Evolutionary conservation across 1,139 yeast genomes (phyloP).

Genomic region (Lodderomyces beijingensis): DNA sequence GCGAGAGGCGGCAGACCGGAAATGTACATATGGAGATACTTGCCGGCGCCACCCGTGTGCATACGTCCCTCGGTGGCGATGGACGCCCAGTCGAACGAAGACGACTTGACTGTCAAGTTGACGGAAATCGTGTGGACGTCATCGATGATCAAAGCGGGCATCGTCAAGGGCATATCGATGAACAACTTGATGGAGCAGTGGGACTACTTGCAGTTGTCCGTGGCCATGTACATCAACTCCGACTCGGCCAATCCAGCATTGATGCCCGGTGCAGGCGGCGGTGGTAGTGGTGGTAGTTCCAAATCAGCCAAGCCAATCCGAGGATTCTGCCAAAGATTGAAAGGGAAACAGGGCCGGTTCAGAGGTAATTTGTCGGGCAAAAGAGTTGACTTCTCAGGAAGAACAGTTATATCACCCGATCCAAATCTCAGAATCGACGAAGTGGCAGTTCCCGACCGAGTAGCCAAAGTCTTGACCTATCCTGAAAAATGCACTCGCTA

Average conservation of each 20-base stretch:
- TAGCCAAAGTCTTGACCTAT: slow-evolving; percentile 91
- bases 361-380: slow-evolving; percentile 97
- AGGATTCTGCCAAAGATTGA: slow-evolving; percentile 94
- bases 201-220: slow-evolving; percentile 93
- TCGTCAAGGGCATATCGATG: slow-evolving; percentile 90
- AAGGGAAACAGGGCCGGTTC: slow-evolving; percentile 98
- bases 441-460: slow-evolving; percentile 97
- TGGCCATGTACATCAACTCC: slow-evolving; percentile 96
- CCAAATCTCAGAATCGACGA: slow-evolving; percentile 93
- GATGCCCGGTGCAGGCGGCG: slow-evolving; percentile 55
- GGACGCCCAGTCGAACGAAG: slow-evolving; percentile 95
- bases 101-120: slow-evolving; percentile 90
- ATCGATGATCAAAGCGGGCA: slow-evolving; percentile 86
- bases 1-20: slow-evolving; percentile 91
- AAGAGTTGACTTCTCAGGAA: slow-evolving; percentile 96
- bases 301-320: slow-evolving; percentile 77
- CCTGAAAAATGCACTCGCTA: slow-evolving; percentile 94
- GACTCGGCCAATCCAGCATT: slow-evolving; percentile 87
- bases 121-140: slow-evolving; percentile 98
- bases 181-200: slow-evolving; percentile 96
- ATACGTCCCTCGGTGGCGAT: slow-evolving; percentile 94
- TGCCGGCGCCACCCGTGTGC: slow-evolving; percentile 99
- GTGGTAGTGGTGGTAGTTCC: slow-evolving; percentile 50
- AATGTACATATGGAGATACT: slow-evolving; percentile 92
- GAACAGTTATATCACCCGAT: slow-evolving; percentile 98